Base-by-base conservation (phyloP, 2,329 filamentous ascomycete genomes). In the Exophiala dermatitidis region DNA sequence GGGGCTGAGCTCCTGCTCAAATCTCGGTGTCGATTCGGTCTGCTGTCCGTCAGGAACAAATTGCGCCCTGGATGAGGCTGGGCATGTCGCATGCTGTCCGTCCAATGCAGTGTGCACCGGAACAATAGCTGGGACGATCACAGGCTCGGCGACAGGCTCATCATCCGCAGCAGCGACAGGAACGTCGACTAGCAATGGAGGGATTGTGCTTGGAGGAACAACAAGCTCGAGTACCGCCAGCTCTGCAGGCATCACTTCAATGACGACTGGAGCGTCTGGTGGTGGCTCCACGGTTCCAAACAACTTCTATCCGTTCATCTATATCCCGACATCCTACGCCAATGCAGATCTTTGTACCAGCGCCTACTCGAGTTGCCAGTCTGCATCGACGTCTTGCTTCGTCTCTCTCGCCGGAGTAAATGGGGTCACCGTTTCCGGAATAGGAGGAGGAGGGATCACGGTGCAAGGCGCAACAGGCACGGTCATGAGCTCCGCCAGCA, bases 11-110 rank as follows among this genome's bases (percentile, higher is more conserved):
- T 69, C 71, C 41, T 84, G 81, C 67, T 69, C 70, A 32, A 71
- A 72, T 54, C 65, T 81, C 37, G 77, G 75, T 49, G 76, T 76
- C 3, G 68, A 76, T 1, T 72, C 72, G 37, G 72, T 80, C 50
- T 84, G 81, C 71, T 84, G 81, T 66, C 69, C 69, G 33, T 67
- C 69, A 38, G 72, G 71, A 46, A 74, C 78, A 26, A 71, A 74
- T 52, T 84, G 81, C 69, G 74, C 76, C 40, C 72, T 74, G 47
- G 81, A 84, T 66, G 67, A 68, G 38, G 77, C 74, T 36, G 74
- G 79, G 50, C 72, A 82, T 56, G 76, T 83, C 50, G 81, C 80
- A 28, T 84, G 81, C 71, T 84, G 81, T 67, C 80, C 80, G 0
- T 72, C 68, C 29, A 75, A 77, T 47, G 76, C 77, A 9, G 74